phyloP scores from a whole-genome alignment of 495 filamentous ascomycete genomes.

The Pyronema omphalodes region DNA sequence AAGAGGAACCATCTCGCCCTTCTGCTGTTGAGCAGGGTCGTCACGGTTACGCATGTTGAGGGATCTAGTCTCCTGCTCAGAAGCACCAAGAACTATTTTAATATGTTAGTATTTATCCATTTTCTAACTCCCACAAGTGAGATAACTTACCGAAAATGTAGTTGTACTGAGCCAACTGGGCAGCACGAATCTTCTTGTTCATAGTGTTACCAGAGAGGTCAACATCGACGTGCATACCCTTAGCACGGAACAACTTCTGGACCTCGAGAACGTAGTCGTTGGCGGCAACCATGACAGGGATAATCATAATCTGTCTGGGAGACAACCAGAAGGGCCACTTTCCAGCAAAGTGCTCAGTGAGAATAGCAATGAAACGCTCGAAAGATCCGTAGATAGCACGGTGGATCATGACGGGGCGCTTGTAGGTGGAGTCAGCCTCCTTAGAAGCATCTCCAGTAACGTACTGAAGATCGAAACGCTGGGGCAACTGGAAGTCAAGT shows the following conservation, averaged over 20 bases:
- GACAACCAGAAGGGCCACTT: constrained; percentile 99
- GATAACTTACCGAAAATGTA: constrained; percentile 55
- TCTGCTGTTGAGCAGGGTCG: constrained; percentile 61
- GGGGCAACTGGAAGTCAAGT: constrained; percentile 83
- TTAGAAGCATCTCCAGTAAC: constrained; percentile 43
- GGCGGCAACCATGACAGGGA: constrained; percentile 72
- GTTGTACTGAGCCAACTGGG: constrained; percentile 77
- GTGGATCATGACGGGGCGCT: constrained; percentile 91
- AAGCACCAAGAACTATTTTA: constrained; percentile 55
- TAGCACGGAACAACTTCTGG: constrained; percentile 34
- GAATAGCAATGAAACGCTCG: constrained; percentile 85
- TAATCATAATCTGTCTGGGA: constrained; percentile 76
- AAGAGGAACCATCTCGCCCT: constrained; percentile 50
- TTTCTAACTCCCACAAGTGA: not conserved
- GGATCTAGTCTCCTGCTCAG: constrained; percentile 54
- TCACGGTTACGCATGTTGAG: constrained; percentile 89
- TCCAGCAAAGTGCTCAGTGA: constrained; percentile 86
- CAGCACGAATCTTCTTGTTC: constrained; percentile 86
- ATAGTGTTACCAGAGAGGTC: constrained; percentile 82
- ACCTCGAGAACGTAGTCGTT: constrained; percentile 80
- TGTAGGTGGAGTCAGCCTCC: constrained; percentile 32
- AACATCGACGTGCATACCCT: constrained; percentile 62
- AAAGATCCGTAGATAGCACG: constrained; percentile 85
- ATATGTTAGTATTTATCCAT: not conserved
- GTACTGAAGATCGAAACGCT: constrained; percentile 70